phyloP scores from a whole-genome alignment of 2,329 filamentous ascomycete species.

The Aureobasidium zeae region DNA sequence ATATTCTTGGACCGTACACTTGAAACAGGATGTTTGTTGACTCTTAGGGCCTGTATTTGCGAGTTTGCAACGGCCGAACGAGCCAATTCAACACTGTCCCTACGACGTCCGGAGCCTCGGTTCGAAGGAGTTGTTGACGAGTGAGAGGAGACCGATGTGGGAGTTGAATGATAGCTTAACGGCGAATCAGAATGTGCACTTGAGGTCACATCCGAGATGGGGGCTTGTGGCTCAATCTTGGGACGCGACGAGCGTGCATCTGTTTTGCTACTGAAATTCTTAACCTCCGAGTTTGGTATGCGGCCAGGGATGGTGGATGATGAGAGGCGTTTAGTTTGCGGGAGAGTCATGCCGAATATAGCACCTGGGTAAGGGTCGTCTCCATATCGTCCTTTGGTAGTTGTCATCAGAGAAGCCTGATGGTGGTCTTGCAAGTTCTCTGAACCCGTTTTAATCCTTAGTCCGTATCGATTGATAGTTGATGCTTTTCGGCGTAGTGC shows the following conservation, averaged over 20 bases:
- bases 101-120: constrained; percentile 6
- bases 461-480: constrained; percentile 32
- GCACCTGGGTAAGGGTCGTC: constrained; percentile 12
- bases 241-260: background rate
- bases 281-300: background rate
- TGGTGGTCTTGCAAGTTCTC: constrained; percentile 19
- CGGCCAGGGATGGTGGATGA: background rate
- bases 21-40: background rate
- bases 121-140: constrained; percentile 49
- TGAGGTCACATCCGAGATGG: constrained; percentile 38
- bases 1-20: background rate
- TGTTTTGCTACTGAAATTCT: background rate
- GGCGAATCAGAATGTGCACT: constrained; percentile 67
- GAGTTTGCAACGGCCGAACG: background rate
- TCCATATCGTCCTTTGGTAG: constrained; percentile 1
- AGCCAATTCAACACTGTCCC: constrained; percentile 11
- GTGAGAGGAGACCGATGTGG: constrained; percentile 67
- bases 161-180: constrained; percentile 70
- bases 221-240: background rate
- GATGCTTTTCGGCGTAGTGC: constrained; percentile 38
- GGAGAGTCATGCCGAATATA: constrained; percentile 15
- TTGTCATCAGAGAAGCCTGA: constrained; percentile 14
- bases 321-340: constrained; percentile 1
- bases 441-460: constrained; percentile 2
- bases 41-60: background rate